Evolutionary conservation across 2,329 filamentous ascomycete genomes (phyloP), one percentile per base, ranked within the genome.

Genomic region (Aureobasidium sp.): DNA sequence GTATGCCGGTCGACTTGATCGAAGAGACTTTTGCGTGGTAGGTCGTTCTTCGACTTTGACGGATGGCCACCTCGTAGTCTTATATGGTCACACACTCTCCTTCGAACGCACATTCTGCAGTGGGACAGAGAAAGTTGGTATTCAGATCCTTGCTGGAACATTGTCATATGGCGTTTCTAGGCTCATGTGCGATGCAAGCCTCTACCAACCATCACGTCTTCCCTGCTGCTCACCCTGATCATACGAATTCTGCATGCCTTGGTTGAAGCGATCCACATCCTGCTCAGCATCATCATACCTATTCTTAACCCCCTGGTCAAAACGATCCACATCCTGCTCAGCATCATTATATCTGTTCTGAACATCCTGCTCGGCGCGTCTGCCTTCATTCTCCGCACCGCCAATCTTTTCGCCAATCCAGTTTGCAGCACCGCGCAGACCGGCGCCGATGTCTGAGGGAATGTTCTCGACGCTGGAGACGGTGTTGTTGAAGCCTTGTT

Each of bases 11-110:
- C n/a, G 62, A 58, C n/a, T 59, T 67, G 36, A 41, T 65, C 5
- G 66, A 65, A 47, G 65, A 68, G 59, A 63, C 63, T 30, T 68
- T 65, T 57, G 64, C 62, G 21, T 67, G 64, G 66, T 68, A 44
- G 9, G 6, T 37, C 14, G 34, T 5, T 37, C 34, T 37, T 13
- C 11, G 13, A 14, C 13, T 37, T 3, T 14, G 10, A 37, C 34
- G 3, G 13, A 5, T 4, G 14, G 34, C 34, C 34, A 37, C 2
- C 34, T 37, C 3, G 34, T 5, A 11, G 34, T 37, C 5, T 21
- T 21, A 21, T 14, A 1, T 14, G 3, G 1, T 29, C 4, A 21
- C 5, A 29, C 4, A 6, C 13, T 14, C 11, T 45, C 8, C 5
- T 9, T 9, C 42, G 14, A 4, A 27, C 5, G 13, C 11, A 1